These are phyloP conservation scores for Gossypium gossypioides DNA, from an alignment of 441 rosid genomes.

Conservation along the genomic window DNA sequence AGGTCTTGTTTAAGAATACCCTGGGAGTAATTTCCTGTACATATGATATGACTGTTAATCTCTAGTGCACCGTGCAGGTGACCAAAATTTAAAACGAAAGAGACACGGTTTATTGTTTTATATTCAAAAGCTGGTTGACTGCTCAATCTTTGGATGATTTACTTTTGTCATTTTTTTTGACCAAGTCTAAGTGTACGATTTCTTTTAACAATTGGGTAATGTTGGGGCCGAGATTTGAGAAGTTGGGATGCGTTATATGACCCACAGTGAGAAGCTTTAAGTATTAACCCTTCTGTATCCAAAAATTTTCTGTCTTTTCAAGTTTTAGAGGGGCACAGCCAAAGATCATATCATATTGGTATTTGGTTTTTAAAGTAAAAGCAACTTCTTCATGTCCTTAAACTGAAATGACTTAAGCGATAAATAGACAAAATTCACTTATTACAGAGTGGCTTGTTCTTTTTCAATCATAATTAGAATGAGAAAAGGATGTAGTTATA, in stretches of 20 bases:
- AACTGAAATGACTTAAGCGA: not conserved
- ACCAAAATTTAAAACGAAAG: not conserved
- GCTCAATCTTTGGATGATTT: not conserved
- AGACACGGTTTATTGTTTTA: not conserved
- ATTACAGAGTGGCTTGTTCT: not conserved
- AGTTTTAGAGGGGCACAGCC: not conserved
- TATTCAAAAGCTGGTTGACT: not conserved
- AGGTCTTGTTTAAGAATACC: not conserved
- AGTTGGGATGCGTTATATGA: not conserved
- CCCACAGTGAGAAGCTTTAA: not conserved
- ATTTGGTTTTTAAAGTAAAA: not conserved
- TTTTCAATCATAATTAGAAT: not conserved
- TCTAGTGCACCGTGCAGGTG: not conserved
- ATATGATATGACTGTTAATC: not conserved
- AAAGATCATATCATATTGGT: not conserved
- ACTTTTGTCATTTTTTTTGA: not conserved
- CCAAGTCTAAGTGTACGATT: not conserved
- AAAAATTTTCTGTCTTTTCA: not conserved
- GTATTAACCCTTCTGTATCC: not conserved
- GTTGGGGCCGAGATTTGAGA: not conserved
- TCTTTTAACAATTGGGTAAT: not conserved
- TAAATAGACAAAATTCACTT: not conserved
- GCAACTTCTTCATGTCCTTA: too few relatives aligned
- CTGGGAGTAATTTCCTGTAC: not conserved
- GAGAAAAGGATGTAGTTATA: too few relatives aligned